These are phyloP conservation scores for Asterochloris erici DNA, from an alignment of 139 green algal species.

Conservation along the genomic window DNA sequence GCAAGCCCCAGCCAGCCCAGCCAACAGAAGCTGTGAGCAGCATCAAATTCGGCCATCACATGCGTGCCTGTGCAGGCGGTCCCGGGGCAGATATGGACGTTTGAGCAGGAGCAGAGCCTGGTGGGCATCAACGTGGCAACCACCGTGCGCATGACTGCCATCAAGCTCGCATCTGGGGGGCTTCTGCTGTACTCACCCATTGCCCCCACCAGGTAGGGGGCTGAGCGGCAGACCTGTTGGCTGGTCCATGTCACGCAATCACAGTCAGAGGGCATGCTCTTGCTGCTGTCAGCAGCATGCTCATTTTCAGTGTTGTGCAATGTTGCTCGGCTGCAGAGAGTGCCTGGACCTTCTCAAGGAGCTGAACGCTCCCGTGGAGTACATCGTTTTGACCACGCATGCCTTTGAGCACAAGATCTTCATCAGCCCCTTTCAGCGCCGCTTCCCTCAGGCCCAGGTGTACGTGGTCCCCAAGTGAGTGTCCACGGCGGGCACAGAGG, in stretches of 20 bases:
- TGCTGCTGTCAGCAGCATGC: too few relatives aligned
- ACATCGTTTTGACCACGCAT: slow-evolving; percentile 87
- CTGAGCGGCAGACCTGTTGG: too few relatives aligned
- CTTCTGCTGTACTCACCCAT: slow-evolving; percentile 87
- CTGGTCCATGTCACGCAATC: too few relatives aligned
- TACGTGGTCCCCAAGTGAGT: slow-evolving; percentile 40
- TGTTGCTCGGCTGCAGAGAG: slow-evolving; percentile 21
- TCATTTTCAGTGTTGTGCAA: too few relatives aligned
- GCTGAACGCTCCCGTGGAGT: slow-evolving; percentile 69
- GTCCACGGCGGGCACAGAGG: too few relatives aligned
- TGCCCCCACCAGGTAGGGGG: slow-evolving; percentile 62
- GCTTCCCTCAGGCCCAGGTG: slow-evolving; percentile 81
- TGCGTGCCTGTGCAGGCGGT: slow-evolving; percentile 4
- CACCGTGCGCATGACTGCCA: slow-evolving; percentile 82
- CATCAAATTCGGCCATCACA: not conserved
- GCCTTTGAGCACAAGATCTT: slow-evolving; percentile 95
- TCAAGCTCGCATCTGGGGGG: slow-evolving; percentile 71
- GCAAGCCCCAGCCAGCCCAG: not conserved
- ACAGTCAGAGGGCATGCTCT: too few relatives aligned
- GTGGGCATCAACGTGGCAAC: slow-evolving; percentile 72
- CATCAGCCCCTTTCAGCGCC: slow-evolving; percentile 73
- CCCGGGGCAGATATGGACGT: slow-evolving; percentile 61
- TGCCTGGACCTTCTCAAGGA: slow-evolving; percentile 44
- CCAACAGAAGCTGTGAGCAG: not conserved
- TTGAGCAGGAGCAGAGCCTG: slow-evolving; percentile 82